Evolutionary conservation across 2,329 filamentous ascomycete species (phyloP).

Genomic region (Cadophora luteo-olivacea): DNA sequence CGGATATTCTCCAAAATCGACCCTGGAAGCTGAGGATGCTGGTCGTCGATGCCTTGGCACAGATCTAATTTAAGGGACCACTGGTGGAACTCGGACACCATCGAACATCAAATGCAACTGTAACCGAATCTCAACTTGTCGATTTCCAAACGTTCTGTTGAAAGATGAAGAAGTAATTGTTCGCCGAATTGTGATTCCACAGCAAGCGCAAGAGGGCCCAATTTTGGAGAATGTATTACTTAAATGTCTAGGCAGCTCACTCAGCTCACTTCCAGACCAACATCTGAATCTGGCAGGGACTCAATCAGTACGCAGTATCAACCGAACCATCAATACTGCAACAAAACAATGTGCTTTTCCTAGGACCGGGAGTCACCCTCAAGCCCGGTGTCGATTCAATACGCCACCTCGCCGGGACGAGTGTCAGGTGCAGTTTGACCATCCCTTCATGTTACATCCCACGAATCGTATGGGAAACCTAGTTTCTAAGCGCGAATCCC

Average conservation of each 20-base stretch:
- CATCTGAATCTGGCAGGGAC: background rate
- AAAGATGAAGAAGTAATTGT: background rate
- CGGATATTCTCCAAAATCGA: background rate
- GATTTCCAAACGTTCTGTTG: background rate
- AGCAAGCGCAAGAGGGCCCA: background rate
- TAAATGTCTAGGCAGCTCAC: background rate
- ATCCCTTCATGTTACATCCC: conserved; percentile 21
- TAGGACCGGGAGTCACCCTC: background rate
- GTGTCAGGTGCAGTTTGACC: conserved; percentile 27
- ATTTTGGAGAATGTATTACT: background rate
- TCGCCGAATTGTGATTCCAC: background rate
- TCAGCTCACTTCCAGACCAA: background rate
- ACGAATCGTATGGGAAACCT: conserved; percentile 18
- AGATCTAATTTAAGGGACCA: conserved; percentile 16
- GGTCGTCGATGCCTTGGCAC: conserved; percentile 5
- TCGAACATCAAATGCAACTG: conserved; percentile 15
- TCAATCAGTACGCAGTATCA: background rate
- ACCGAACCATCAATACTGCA: background rate
- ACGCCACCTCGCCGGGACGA: background rate
- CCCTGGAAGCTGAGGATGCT: background rate
- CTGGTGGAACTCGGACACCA: too few relatives aligned
- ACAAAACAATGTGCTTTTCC: background rate
- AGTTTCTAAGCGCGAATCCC: conserved; percentile 7
- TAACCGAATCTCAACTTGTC: background rate
- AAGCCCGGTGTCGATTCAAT: background rate